Evolutionary conservation across 306 rosid genomes (phyloP), one percentile per base, ranked within the genome.

Genomic region (Dalbergia cochinchinensis): DNA sequence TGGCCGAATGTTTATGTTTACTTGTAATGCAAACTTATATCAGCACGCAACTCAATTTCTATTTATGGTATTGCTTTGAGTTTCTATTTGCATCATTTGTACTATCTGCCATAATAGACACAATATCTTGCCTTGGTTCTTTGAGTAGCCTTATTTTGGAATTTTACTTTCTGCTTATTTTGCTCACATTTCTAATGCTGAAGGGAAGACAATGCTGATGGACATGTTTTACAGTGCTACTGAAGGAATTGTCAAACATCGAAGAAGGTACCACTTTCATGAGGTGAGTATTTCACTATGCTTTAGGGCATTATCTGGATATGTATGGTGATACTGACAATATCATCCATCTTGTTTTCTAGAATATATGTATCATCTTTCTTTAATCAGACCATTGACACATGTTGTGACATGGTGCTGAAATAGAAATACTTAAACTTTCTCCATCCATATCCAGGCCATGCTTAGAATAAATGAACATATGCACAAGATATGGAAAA

Each of bases 181-280:
- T 54, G 19, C 39, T 48, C 12, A 12, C 54, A 55, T 78, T 81
- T 78, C 74, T 65, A 64, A 57, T 71, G 70, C 62, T 84, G 82
- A 81, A 91, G 97, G 99, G 80, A 95, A 95, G 91, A 95, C 99
- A 33, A 95, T 95, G 99, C 92, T 95, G 85, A 95, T 95, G 99
- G 99, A 95, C 87, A 92, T 95, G 99, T 91, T 91, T 86, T 95
- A 89, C 86, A 80, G 85, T 73, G 91, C 97, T 83, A 92, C 99
- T 4, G 84, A 92, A 80, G 90, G 90, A 86, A 78, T 92, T 68
- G 94, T 92, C 80, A 95, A 88, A 85, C 91, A 92, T 87, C 79
- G 97, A 71, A 88, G 90, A 86, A 87, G 99, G 83, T 90, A 91
- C 74, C 99, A 95, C 87, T 95, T 95, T 81, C 97, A 95, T 37